Base-by-base conservation (phyloP, 768 basidiomycete genomes). In the Lentinula detonsa region DNA sequence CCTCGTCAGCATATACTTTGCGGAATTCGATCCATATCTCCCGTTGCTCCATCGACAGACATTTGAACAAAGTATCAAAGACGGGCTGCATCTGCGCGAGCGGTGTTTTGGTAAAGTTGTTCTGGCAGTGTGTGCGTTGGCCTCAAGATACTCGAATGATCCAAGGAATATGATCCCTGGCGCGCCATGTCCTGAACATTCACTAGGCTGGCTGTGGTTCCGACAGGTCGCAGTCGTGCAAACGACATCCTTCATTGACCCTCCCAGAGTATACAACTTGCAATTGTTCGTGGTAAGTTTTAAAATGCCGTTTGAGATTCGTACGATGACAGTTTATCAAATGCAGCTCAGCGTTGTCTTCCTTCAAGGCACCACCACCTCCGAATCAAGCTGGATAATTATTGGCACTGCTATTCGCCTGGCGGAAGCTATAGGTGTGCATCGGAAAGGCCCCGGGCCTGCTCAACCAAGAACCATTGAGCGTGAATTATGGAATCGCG, bases 401-500 rank as follows among this genome's bases (percentile, higher is more conserved):
- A 77, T 85, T 46, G 87, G 88, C 0, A 73, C 87, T 48, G 87
- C 85, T 11, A 72, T 93, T 31, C 85, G 90, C 3, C 75, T 86
- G 50, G 84, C 85, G 1, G 85, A 91, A 68, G 90, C 93, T 63
- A 82, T 90, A 40, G 85, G 92, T 23, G 87, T 84, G 1, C 91
- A 93, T 70, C 69, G 75, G 53, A 72, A 80, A 35, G 75, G 74
- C 70, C 74, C 72, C 55, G 63, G 68, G 28, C 71, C 61, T 58
- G 68, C n/a, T 61, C 68, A 67, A 7, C 77, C 75, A 11, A 78
- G 37, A 15, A 74, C n/a, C 15, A 52, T 60, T 76, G 9, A 92
- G 64, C 80, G 86, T 58, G 90, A 93, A 69, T 76, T 88, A 28
- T 90, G 88, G 84, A 90, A 88, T 67, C 81, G 86, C n/a, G 83